Evolutionary conservation across 2,329 filamentous ascomycete genomes (phyloP).

Genomic region (Penicillium sp.): DNA sequence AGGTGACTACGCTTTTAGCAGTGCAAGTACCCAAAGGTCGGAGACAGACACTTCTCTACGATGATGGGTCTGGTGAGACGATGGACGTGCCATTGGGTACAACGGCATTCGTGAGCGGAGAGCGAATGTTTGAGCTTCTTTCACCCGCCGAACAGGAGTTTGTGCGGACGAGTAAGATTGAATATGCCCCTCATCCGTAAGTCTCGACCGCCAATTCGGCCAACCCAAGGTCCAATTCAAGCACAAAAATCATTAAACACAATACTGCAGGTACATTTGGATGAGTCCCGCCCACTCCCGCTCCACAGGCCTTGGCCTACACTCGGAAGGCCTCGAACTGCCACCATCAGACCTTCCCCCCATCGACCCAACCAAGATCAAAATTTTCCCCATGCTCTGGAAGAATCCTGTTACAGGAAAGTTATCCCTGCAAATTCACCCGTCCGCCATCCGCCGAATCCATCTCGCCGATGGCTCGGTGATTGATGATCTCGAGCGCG

Average conservation of each 20-base stretch:
- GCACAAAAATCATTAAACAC: neutral
- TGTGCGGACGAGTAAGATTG: constrained; percentile 66
- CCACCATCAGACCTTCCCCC: constrained; percentile 63
- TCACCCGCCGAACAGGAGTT: constrained; percentile 69
- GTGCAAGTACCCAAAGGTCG: constrained; percentile 71
- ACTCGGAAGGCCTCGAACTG: constrained; percentile 68
- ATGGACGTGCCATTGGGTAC: constrained; percentile 72
- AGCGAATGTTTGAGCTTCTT: constrained; percentile 70
- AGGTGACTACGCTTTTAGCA: constrained; percentile 72
- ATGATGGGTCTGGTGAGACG: constrained; percentile 69
- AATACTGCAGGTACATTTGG: constrained; percentile 63
- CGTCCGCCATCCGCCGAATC: constrained; percentile 70
- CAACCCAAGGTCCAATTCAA: neutral
- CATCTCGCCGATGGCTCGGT: constrained; percentile 68
- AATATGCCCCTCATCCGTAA: constrained; percentile 76
- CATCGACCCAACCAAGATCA: constrained; percentile 68
- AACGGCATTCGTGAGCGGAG: constrained; percentile 74
- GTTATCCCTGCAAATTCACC: constrained; percentile 74
- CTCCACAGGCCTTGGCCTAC: constrained; percentile 70
- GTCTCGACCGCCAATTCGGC: neutral
- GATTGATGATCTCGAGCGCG: constrained; percentile 68
- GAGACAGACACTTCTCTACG: constrained; percentile 70
- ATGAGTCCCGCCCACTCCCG: constrained; percentile 71
- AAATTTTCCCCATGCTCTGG: constrained; percentile 77
- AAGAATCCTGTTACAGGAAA: constrained; percentile 71